These are phyloP conservation scores for Iodosphaeria phyllophila DNA, from an alignment of 2,329 filamentous ascomycete genomes.

Conservation along the genomic window DNA sequence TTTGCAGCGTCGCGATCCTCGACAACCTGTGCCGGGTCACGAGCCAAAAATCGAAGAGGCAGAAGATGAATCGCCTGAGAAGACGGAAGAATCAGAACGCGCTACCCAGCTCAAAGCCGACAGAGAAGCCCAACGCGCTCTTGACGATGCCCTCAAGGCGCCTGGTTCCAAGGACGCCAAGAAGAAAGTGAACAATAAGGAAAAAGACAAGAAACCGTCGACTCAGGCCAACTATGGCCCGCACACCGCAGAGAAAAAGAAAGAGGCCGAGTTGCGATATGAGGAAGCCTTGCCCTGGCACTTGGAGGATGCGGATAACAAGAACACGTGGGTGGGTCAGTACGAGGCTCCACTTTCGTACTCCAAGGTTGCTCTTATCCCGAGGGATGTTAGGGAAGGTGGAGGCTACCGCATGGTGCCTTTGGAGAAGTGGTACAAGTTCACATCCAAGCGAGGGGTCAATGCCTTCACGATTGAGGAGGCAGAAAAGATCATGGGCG, in stretches of 20 bases:
- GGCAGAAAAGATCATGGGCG: conserved; percentile 66
- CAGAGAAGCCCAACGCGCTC: conserved; percentile 67
- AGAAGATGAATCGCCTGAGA: conserved; percentile 21
- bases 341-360: conserved; percentile 83
- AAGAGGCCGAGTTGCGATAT: conserved; percentile 55
- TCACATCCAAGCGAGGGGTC: conserved; percentile 58
- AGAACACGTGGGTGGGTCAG: conserved; percentile 81
- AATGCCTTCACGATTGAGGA: conserved; percentile 65
- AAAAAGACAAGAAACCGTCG: conserved; percentile 59
- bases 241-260: conserved; percentile 61
- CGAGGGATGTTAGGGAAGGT: conserved; percentile 50
- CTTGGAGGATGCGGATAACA: conserved; percentile 87
- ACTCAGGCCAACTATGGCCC: conserved; percentile 76
- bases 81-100: conserved; percentile 41
- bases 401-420: conserved; percentile 70
- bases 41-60: conserved; percentile 39
- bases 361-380: conserved; percentile 63
- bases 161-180: conserved; percentile 48
- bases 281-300: conserved; percentile 96
- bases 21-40: conserved; percentile 44
- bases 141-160: conserved; percentile 83
- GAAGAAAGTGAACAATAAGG: conserved; percentile 20
- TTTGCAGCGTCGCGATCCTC: conserved; percentile 74
- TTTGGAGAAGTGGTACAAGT: conserved; percentile 89
- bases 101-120: conserved; percentile 57